Evolutionary conservation across 495 filamentous ascomycete genomes (phyloP), one percentile per base, ranked within the genome.

Genomic region (Penicillium diatomitis): DNA sequence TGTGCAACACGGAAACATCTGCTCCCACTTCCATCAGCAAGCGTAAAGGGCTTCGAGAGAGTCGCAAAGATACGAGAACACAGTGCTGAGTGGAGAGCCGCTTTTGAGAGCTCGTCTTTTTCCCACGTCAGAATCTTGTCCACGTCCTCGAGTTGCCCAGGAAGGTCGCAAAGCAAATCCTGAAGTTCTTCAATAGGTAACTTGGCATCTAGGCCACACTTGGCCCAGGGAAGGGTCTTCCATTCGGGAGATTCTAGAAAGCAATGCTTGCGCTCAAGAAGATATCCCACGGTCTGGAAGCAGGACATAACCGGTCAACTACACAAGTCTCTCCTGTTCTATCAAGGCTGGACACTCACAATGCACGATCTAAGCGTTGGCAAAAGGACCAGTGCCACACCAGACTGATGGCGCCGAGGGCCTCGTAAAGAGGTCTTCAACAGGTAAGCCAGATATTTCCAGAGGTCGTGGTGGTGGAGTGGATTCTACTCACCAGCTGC

Each of bases 21-120:
- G 27, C 20, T 53, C 39, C 49, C 56, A 59, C 4, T 49, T 42
- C 56, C 56, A 58, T 28, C 52, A 51, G 52, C 56, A 58, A 6
- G 49, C 9, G 35, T 55, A 59, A 5, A 55, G 35, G 8, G 30
- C 12, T 28, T 56, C 33, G 12, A 59, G 12, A 59, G 37, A 2
- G 47, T 45, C 7, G 41, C 33, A 2, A 49, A 34, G 2, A 42
- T 29, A 8, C 39, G 40, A 8, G 43, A 31, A 10, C 44, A 11
- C 6, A 38, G 32, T 1, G 37, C 12, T 9, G 38, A 27, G 12
- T 9, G 32, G 28, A 56, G 49, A 12, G 47, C 41, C 32, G 38
- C 50, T 2, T 43, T 32, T 4, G 46, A 45, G 2, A 48, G 41
- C 4, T 12, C 3, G 4, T 34, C 11, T 6, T 36, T 20, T 7